A percentile compares a stretch with the other conserved stretches of the same genome.
phyloP scores from a whole-genome alignment of 345 rosid genomes.

The Clarkia xantiana region DNA sequence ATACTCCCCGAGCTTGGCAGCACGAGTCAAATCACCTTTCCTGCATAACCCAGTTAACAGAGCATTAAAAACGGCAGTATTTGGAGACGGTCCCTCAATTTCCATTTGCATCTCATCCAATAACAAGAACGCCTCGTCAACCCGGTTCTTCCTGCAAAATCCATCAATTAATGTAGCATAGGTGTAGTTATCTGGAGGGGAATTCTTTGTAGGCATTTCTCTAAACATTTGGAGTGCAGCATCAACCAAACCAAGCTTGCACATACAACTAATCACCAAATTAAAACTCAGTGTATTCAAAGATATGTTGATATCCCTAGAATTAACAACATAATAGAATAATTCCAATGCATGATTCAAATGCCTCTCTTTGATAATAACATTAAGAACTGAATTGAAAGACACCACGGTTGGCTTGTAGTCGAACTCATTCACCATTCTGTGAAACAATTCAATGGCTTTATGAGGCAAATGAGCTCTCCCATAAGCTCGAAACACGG shows the following conservation, averaged over 20 bases:
- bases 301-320: constrained; percentile 28
- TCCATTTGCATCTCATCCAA: constrained; percentile 99
- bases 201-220: constrained; percentile 46
- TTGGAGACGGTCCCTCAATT: constrained; percentile 72
- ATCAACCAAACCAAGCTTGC: constrained; percentile 62
- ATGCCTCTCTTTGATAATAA: constrained; percentile 43
- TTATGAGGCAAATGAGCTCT: constrained; percentile 45
- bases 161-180: constrained; percentile 93
- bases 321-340: constrained; percentile 30
- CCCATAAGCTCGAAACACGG: constrained; percentile 63
- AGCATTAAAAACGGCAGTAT: constrained; percentile 44
- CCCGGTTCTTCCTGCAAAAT: constrained; percentile 62
- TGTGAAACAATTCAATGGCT: constrained; percentile 54
- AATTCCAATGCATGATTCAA: constrained; percentile 53
- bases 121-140: constrained; percentile 68
- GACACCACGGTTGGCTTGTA: constrained; percentile 67
- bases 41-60: constrained; percentile 75
- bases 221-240: constrained; percentile 54
- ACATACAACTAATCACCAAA: constrained; percentile 53
- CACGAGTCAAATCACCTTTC: constrained; percentile 59
- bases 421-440: constrained; percentile 43
- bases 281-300: constrained; percentile 67
- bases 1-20: constrained; percentile 73
- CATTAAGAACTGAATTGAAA: constrained; percentile 76
- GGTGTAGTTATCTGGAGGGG: constrained; percentile 62